phyloP scores from a whole-genome alignment of 495 filamentous ascomycete genomes.

The Pyrenopolyporus hunteri region DNA sequence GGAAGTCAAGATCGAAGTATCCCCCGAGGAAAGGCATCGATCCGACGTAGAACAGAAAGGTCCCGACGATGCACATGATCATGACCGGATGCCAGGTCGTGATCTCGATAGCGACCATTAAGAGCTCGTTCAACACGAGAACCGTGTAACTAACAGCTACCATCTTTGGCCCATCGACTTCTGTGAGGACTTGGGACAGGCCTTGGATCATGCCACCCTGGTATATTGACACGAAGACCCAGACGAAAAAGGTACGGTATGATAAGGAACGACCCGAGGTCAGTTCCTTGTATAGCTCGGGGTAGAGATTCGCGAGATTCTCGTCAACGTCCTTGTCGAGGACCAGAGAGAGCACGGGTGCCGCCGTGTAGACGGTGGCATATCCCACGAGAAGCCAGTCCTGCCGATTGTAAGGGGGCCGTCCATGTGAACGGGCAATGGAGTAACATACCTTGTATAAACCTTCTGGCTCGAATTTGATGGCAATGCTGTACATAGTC shows the following conservation, averaged over 20 bases:
- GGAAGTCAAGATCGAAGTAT: slow-evolving; percentile 87
- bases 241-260: slow-evolving; percentile 94
- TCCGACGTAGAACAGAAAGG: slow-evolving; percentile 76
- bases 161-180: slow-evolving; percentile 72
- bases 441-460: slow-evolving; percentile 71
- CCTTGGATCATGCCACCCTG: slow-evolving; percentile 95
- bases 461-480: slow-evolving; percentile 88
- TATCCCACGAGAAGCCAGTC: slow-evolving; percentile 98
- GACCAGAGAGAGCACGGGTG: slow-evolving; percentile 93
- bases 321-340: slow-evolving; percentile 96
- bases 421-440: background rate
- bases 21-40: slow-evolving; percentile 84
- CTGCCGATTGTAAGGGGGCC: slow-evolving; percentile 44
- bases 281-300: slow-evolving; percentile 95
- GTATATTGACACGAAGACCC: slow-evolving; percentile 95
- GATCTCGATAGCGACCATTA: slow-evolving; percentile 96
- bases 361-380: slow-evolving; percentile 93
- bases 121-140: slow-evolving; percentile 90
- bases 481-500: slow-evolving; percentile 94
- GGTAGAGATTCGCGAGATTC: slow-evolving; percentile 89
- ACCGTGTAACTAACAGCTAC: slow-evolving; percentile 91
- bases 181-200: slow-evolving; percentile 83
- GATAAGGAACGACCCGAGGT: slow-evolving; percentile 82
- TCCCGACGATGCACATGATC: slow-evolving; percentile 83
- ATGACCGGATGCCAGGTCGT: slow-evolving; percentile 98